These are phyloP conservation scores for Coemansia sp. DNA, from an alignment of 192 early-diverging fungal genomes.

Conservation along the genomic window DNA sequence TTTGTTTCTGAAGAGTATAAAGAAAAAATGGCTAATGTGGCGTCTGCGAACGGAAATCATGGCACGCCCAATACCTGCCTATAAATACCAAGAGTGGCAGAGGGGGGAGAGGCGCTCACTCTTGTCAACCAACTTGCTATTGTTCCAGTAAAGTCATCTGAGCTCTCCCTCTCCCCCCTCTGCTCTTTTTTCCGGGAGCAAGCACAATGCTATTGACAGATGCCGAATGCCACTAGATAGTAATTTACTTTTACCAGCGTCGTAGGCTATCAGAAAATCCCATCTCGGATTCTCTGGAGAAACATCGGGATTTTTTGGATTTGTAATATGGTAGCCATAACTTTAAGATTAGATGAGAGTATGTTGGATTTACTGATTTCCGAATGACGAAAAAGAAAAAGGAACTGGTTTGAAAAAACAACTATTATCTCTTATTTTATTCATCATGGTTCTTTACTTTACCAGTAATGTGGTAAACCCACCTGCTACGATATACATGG, in stretches of 20 bases:
- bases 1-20: not conserved
- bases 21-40: not conserved
- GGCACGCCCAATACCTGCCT: not conserved
- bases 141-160: not conserved
- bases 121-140: not conserved
- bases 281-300: too few relatives aligned
- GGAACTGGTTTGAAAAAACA: too few relatives aligned
- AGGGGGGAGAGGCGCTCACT: not conserved
- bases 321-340: not conserved
- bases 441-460: conserved; percentile 73
- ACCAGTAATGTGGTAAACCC: conserved; percentile 69
- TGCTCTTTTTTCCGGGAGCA: not conserved
- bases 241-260: too few relatives aligned
- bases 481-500: conserved; percentile 91
- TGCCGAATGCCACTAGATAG: not conserved
- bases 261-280: too few relatives aligned
- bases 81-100: not conserved
- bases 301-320: too few relatives aligned
- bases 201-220: conserved; percentile 1
- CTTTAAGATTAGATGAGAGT: not conserved
- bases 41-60: not conserved
- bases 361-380: not conserved
- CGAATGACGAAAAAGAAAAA: too few relatives aligned
- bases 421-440: not conserved
- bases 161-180: not conserved